Evolutionary conservation across 768 basidiomycete species (phyloP), one percentile per base, ranked within the genome.

Genomic region (Mycena crocata): DNA sequence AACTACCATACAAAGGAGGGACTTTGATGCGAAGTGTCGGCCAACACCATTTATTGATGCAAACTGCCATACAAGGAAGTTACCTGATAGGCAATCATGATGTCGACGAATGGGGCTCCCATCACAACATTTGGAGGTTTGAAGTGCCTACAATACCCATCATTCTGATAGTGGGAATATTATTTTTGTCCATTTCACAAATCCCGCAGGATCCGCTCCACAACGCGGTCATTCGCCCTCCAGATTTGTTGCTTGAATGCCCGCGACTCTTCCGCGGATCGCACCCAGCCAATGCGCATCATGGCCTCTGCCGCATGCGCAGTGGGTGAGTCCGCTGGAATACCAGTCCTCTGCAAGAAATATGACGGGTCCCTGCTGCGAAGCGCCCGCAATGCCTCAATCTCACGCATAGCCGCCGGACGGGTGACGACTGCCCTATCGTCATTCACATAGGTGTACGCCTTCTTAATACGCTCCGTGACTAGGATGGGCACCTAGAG

Each of bases 381-480:
- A 23, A 84, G 74, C 9, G 79, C 77, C 57, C 77, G 77, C 57
- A 83, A 44, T 2, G 80, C 81, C 17, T 74, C 75, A 19, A 83
- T 74, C 65, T 83, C 82, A 12, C 78, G 74, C 73, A 84, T 76
- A 17, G 77, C 82, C 0, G 80, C 73, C 21, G 83, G 82, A 5
- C 82, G 77, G 12, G 78, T 80, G 55, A 83, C 75, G 8, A 78
- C 76, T 1, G 77, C 77, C 19, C 79, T 64, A 42, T 77, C 72
- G 63, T 82, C 78, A 63, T 80, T 75, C 48, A 78, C 78, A 62
- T 83, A 81, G 5, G 73, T 74, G 64, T 84, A 83, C 26, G 80
- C 72, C 40, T 73, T 70, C 24, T 78, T 77, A 40, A 79, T 81
- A 62, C 80, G 82, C 21, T 75, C 72, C 3, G 81, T 84, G 32